Evolutionary conservation across 768 basidiomycete genomes (phyloP).

Genomic region (Kwoniella dejecticola): DNA sequence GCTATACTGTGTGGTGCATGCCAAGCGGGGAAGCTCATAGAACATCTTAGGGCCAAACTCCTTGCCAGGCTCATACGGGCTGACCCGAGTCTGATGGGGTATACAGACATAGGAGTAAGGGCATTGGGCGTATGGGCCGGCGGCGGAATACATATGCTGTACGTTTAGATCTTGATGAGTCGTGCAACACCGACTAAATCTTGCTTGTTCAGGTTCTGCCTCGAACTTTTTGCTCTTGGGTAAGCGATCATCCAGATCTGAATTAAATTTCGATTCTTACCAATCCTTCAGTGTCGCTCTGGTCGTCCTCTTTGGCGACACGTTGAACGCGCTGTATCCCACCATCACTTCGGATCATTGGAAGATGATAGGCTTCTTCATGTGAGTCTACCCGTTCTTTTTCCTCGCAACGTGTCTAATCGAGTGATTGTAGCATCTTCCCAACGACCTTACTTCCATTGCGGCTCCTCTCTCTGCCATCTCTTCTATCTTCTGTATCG

Average conservation of each 20-base stretch:
- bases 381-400: conserved; percentile 61
- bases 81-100: conserved; percentile 73
- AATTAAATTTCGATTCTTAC: too few species aligned
- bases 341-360: conserved; percentile 68
- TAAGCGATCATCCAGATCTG: conserved; percentile 12
- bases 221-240: conserved; percentile 82
- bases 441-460: conserved; percentile 86
- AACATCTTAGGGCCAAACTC: conserved; percentile 72
- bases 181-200: conserved; percentile 17
- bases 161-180: conserved; percentile 10
- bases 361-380: conserved; percentile 70
- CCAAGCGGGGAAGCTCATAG: not conserved
- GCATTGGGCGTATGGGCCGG: conserved; percentile 79
- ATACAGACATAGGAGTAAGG: conserved; percentile 84
- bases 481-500: conserved; percentile 73
- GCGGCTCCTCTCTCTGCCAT: conserved; percentile 82
- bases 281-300: conserved; percentile 64
- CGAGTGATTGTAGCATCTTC: conserved; percentile 62
- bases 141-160: conserved; percentile 54
- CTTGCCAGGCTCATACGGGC: conserved; percentile 73
- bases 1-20: conserved; percentile 51
- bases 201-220: conserved; percentile 65
- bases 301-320: conserved; percentile 87
- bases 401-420: not conserved
- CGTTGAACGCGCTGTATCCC: conserved; percentile 73